Base-by-base conservation (phyloP, 2,329 filamentous ascomycete species). In the Xylaria sp. region DNA sequence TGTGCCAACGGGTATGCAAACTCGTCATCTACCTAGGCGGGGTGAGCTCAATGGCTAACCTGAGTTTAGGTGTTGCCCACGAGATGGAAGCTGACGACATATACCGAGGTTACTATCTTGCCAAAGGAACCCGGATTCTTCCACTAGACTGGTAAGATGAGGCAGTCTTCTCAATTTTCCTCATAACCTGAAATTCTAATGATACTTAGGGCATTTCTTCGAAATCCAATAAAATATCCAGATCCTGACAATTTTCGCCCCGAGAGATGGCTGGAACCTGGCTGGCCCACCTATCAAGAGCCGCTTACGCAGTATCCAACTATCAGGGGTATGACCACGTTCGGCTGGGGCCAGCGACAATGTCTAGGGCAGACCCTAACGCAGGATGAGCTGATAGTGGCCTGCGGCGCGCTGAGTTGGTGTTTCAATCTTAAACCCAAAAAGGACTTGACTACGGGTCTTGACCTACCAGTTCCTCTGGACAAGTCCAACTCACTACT, bases 401-500 rank as follows among this genome's bases (percentile, higher is more conserved):
- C 83, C 0, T 86, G 84, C 66, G 84, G 84, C 23, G 82, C 82
- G 15, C 75, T 87, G n/a, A 78, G 74, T 66, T 87, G 79, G 79
- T 77, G 75, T 60, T 81, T 81, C 69, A 79, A 77, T 59, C 82
- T 83, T 63, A 81, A 80, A 70, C 72, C 65, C 33, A 87, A 87
- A 79, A 74, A 81, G 3, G 79, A 85, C 65, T 78, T 82, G 0
- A 64, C 70, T 1, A 82, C 83, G 0, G 81, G 81, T 3, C 48
- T 74, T 15, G 77, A 82, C 38, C 75, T 84, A 4, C 81, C 83
- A 4, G 81, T 85, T 0, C 81, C 82, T 0, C 70, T 82, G 4
- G 76, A 85, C 75, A 85, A 86, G 78, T 85, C 81, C 48, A 87
- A 87, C 73, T 86, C 84, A 4, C 78, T 87, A 13, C 81, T 88